Evolutionary conservation across 352 stramenopile species (phyloP), one percentile per base, ranked within the genome.

Genomic region (Phytopythium ostracodes): DNA sequence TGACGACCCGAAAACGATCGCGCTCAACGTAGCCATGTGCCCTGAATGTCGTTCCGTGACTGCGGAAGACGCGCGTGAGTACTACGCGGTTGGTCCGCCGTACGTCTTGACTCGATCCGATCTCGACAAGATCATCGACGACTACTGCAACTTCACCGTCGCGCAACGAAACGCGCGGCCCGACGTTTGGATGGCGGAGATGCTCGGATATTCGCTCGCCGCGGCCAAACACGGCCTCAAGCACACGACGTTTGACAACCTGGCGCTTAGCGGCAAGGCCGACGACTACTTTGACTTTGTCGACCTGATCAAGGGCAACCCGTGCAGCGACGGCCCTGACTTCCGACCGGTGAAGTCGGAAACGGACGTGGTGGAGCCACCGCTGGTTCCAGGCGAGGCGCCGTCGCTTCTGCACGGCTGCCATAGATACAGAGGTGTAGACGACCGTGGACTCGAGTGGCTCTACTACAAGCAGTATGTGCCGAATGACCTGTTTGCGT

Each of bases 241-340:
- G 51, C 80, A 88, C 59, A 84, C 81, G 27, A 73, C 58, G 20
- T 87, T 94, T n/a, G 79, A 87, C 68, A 94, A 94, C 62, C 55
- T 94, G 47, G 83, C 73, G 27, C 53, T 88, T 10, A 62, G 68
- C 14, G 81, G 81, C 36, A 83, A 76, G 24, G 73, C 59, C 10
- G 73, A 86, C 43, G 78, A 87, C 57, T 92, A 88, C 66, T 79
- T 69, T 51, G 73, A 59, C 9, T 92, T 91, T 46, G 54, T 91
- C 10, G 70, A 70, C 18, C 63, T 87, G 6, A 67, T 89, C 50
- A 77, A 84, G 60, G 63, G 64, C 1, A 91, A 92, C 52, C 83
- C 83, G 18, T 92, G 83, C 51, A 66, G 77, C 44, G 67, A 80
- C 31, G 24, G 15, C 7, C 36, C 55, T n/a, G 40, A 52, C 8